phyloP scores from a whole-genome alignment of 1,284 basidiomycete species.

The Puccinia polysora region DNA sequence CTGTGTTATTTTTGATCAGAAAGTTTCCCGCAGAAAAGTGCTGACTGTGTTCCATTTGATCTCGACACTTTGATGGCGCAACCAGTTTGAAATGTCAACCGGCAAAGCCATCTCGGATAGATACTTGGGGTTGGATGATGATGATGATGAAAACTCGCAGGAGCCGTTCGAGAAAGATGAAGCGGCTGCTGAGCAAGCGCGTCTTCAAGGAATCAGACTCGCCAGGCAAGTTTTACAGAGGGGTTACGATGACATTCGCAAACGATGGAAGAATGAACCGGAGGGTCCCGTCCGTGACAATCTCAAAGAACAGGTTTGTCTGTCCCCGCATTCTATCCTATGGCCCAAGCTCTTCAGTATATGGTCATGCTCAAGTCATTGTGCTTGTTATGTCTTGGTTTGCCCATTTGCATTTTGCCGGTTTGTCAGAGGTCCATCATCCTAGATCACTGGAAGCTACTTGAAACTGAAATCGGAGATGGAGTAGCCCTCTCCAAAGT shows the following conservation, averaged over 20 bases:
- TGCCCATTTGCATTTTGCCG: background rate
- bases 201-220: conserved; percentile 61
- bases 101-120: conserved; percentile 49
- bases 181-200: conserved; percentile 57
- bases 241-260: conserved; percentile 78
- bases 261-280: conserved; percentile 56
- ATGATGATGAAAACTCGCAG: conserved; percentile 68
- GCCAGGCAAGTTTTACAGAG: conserved; percentile 76
- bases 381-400: background rate
- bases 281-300: conserved; percentile 43
- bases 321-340: background rate
- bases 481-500: conserved; percentile 68
- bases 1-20: conserved; percentile 51
- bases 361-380: background rate
- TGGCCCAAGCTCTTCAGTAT: background rate
- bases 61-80: conserved; percentile 52
- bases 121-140: conserved; percentile 55
- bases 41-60: conserved; percentile 57
- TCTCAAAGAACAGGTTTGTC: conserved; percentile 76
- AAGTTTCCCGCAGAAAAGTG: conserved; percentile 24
- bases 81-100: conserved; percentile 51
- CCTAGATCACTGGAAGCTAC: conserved; percentile 86
- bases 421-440: conserved; percentile 69
- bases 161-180: conserved; percentile 59
- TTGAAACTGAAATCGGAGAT: conserved; percentile 73